Percentiles rank a stretch among this genome's conserved stretches.
phyloP scores from a whole-genome alignment of 2,329 filamentous ascomycete genomes.

The Fusarium sp. region DNA sequence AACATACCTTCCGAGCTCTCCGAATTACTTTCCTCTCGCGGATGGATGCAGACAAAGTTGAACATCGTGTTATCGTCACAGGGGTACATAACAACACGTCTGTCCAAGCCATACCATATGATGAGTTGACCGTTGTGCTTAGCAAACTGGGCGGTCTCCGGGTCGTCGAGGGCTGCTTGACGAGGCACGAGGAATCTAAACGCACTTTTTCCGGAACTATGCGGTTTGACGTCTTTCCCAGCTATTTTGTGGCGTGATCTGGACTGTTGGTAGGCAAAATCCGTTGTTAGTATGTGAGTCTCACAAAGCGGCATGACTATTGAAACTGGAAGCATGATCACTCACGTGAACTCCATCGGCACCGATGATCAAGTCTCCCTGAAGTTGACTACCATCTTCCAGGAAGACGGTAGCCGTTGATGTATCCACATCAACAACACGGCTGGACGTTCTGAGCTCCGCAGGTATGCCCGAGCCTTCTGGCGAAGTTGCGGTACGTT shows the following conservation, averaged over 20 bases:
- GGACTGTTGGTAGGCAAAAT: not conserved
- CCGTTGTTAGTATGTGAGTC: not conserved
- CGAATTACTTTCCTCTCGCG: conserved; percentile 45
- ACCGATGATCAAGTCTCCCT: conserved; percentile 66
- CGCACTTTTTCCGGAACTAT: conserved; percentile 66
- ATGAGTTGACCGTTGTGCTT: conserved; percentile 32
- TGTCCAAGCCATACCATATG: conserved; percentile 60
- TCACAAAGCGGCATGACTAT: too few species aligned
- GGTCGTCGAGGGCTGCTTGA: conserved; percentile 54
- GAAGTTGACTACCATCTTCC: conserved; percentile 58
- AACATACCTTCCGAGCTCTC: not conserved
- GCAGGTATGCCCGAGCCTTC: conserved; percentile 57
- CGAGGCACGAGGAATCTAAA: conserved; percentile 69
- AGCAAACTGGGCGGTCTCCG: conserved; percentile 36
- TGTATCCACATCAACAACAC: conserved; percentile 61
- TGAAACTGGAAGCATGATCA: accelerated
- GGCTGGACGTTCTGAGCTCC: conserved; percentile 57
- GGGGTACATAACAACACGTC: conserved; percentile 64
- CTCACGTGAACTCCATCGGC: conserved; percentile 68
- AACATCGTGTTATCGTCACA: conserved; percentile 60
- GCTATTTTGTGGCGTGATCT: not conserved
- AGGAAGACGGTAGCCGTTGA: conserved; percentile 59
- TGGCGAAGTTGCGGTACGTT: conserved; percentile 57
- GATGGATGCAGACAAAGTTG: conserved; percentile 69
- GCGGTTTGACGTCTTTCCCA: conserved; percentile 43